phyloP scores from a whole-genome alignment of 2,329 filamentous ascomycete species.

The Claviceps sorghi region DNA sequence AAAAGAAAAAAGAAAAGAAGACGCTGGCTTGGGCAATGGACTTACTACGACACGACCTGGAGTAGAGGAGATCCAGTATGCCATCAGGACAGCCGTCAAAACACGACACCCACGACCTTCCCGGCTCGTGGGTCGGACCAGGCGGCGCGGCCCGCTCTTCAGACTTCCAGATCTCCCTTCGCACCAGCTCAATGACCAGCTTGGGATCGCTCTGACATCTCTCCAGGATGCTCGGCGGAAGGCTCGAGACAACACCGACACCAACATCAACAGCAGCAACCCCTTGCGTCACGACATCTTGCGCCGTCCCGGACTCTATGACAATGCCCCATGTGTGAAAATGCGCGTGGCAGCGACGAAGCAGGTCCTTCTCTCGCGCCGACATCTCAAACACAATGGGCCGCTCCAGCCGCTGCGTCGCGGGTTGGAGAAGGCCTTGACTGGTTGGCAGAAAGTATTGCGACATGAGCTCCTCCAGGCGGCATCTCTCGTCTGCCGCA shows the following conservation, averaged over 20 bases:
- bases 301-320: slow-evolving; percentile 31
- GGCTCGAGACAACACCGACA: slow-evolving; percentile 26
- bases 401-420: slow-evolving; percentile 28
- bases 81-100: slow-evolving; percentile 59
- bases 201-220: slow-evolving; percentile 59
- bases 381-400: slow-evolving; percentile 53
- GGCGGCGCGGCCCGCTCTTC: slow-evolving; percentile 28
- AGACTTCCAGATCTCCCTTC: slow-evolving; percentile 57
- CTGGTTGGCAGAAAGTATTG: slow-evolving; percentile 26
- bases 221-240: slow-evolving; percentile 62
- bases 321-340: slow-evolving; percentile 64
- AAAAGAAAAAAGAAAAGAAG: not conserved
- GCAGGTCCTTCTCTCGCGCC: slow-evolving; percentile 40
- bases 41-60: slow-evolving; percentile 57
- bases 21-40: not conserved
- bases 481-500: slow-evolving; percentile 78
- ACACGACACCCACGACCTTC: slow-evolving; percentile 39
- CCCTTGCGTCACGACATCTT: slow-evolving; percentile 19
- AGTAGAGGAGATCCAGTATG: slow-evolving; percentile 63
- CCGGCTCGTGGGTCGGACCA: not conserved
- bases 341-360: slow-evolving; percentile 36
- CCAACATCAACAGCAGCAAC: not conserved
- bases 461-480: slow-evolving; percentile 57
- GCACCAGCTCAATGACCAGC: slow-evolving; percentile 58
- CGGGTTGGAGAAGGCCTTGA: slow-evolving; percentile 9